Evolutionary conservation across 805 yeast genomes (phyloP).

Genomic region (Ogataea philodendri): DNA sequence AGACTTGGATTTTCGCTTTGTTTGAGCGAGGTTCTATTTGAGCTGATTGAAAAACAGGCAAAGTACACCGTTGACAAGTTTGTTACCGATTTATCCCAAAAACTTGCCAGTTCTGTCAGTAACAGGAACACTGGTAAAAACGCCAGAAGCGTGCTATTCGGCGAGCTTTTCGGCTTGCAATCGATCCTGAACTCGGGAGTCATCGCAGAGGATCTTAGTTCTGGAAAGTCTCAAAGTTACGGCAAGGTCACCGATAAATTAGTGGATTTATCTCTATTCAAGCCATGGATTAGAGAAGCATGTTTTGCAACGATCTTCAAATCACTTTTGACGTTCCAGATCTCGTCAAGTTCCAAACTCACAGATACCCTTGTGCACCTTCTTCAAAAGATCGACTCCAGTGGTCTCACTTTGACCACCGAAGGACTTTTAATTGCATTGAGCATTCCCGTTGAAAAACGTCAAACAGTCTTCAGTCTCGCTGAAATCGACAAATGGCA

Average conservation of each 20-base stretch:
- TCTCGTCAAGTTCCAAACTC: constrained; percentile 18
- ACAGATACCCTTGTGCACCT: constrained; percentile 20
- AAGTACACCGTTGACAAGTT: constrained; percentile 39
- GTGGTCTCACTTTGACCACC: constrained; percentile 59
- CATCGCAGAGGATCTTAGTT: constrained; percentile 26
- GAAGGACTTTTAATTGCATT: constrained; percentile 81
- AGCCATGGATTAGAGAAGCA: constrained; percentile 87
- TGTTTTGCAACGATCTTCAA: constrained; percentile 68
- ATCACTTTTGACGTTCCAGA: constrained; percentile 36
- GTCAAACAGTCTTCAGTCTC: constrained; percentile 17
- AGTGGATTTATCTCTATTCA: constrained; percentile 56
- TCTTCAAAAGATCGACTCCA: constrained; percentile 45
- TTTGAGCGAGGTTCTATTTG: constrained; percentile 60
- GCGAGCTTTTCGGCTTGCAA: constrained; percentile 81
- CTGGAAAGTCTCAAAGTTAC: constrained; percentile 31
- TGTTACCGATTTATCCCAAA: constrained; percentile 35
- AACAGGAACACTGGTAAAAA: constrained; percentile 69
- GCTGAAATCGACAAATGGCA: constrained; percentile 53
- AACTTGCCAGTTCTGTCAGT: constrained; percentile 40
- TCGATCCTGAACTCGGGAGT: constrained; percentile 59
- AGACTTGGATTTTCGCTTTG: constrained; percentile 88
- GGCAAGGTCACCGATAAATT: constrained; percentile 44
- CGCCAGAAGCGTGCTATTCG: constrained; percentile 76
- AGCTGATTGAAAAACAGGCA: constrained; percentile 30
- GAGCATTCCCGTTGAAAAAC: constrained; percentile 39